Evolutionary conservation across 2,329 filamentous ascomycete species (phyloP).

Genomic region (Hyphodiscus sp.): DNA sequence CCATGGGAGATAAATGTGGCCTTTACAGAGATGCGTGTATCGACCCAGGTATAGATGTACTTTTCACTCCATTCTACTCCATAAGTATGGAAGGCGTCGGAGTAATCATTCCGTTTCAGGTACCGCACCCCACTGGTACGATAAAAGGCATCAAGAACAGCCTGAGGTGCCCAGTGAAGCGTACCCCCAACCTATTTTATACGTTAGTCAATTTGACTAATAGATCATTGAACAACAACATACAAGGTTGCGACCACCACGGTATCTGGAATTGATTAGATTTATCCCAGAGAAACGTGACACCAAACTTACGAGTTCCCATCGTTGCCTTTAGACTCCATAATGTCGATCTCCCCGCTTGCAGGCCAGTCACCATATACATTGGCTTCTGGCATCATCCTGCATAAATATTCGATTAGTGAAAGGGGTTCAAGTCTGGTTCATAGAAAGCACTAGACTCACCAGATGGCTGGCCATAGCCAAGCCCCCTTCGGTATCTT

Average conservation of each 20-base stretch:
- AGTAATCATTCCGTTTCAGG: slow-evolving; percentile 34
- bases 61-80: slow-evolving; percentile 46
- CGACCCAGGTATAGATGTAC: slow-evolving; percentile 48
- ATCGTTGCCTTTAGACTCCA: slow-evolving; percentile 43
- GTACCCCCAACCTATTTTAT: background rate
- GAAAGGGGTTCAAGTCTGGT: background rate
- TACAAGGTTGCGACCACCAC: background rate
- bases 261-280: background rate
- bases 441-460: background rate
- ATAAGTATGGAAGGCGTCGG: slow-evolving; percentile 42
- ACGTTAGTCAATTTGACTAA: background rate
- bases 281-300: background rate
- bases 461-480: slow-evolving; percentile 43
- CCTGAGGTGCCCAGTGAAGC: slow-evolving; percentile 38
- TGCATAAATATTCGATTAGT: background rate
- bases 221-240: background rate
- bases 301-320: slow-evolving; percentile 3
- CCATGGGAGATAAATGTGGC: background rate
- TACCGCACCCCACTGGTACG: slow-evolving; percentile 11
- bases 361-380: slow-evolving; percentile 45
- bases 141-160: slow-evolving; percentile 23
- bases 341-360: slow-evolving; percentile 48
- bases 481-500: slow-evolving; percentile 47
- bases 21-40: slow-evolving; percentile 34
- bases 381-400: slow-evolving; percentile 44